A percentile compares a stretch with the other conserved stretches of the same genome.
Evolutionary conservation across 352 stramenopile species (phyloP).

Genomic region (Globisporangium radiosum): DNA sequence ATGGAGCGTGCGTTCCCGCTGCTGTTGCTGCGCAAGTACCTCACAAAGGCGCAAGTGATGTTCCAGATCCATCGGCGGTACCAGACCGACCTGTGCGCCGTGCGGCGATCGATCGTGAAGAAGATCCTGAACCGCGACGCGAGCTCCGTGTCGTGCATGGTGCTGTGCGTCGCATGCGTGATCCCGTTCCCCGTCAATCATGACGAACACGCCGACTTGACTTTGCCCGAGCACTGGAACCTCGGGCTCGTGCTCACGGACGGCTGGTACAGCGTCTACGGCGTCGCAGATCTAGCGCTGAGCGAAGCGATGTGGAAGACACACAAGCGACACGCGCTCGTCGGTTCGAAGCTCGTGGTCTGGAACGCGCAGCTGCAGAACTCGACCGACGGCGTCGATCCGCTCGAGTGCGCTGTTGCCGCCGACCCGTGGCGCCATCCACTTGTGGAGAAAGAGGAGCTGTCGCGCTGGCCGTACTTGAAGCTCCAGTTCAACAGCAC

Average conservation of each 20-base stretch:
- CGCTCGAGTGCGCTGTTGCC: conserved; percentile 51
- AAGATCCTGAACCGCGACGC: conserved; percentile 64
- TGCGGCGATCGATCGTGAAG: conserved; percentile 52
- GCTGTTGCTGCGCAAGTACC: conserved; percentile 46
- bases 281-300: conserved; percentile 38
- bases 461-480: conserved; percentile 48
- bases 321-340: conserved; percentile 25
- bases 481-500: conserved; percentile 68
- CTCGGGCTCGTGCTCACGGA: conserved; percentile 61
- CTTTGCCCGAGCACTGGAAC: conserved; percentile 46
- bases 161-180: conserved; percentile 54
- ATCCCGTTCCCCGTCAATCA: conserved; percentile 27
- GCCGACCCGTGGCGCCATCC: conserved; percentile 36
- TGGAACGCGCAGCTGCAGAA: conserved; percentile 70
- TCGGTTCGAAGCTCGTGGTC: conserved; percentile 56
- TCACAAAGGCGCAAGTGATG: conserved; percentile 53
- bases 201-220: conserved; percentile 24
- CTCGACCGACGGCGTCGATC: conserved; percentile 53
- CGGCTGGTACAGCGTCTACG: conserved; percentile 68
- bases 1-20: conserved; percentile 45
- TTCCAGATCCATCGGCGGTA: conserved; percentile 46
- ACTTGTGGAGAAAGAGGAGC: conserved; percentile 42
- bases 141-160: conserved; percentile 56
- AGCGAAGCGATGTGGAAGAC: conserved; percentile 39
- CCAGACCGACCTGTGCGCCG: conserved; percentile 43